These are phyloP conservation scores for Moelleriella libera DNA, from an alignment of 2,329 filamentous ascomycete genomes.

Conservation along the genomic window DNA sequence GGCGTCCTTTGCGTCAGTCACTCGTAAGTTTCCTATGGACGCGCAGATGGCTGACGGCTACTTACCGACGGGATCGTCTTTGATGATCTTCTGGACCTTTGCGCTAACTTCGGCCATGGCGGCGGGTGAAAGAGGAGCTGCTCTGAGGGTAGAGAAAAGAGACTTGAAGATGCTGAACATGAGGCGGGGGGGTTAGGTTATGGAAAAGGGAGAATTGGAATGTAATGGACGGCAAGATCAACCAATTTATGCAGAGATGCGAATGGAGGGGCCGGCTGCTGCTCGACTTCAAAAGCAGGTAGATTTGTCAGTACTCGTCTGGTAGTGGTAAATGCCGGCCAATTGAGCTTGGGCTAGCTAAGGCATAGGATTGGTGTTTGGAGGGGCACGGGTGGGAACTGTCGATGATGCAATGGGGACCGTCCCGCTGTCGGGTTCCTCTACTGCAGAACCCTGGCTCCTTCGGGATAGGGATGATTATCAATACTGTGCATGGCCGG, in stretches of 20 bases:
- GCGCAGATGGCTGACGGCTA: conserved; percentile 1
- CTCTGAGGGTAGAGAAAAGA: conserved; percentile 45
- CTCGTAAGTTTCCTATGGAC: neutral
- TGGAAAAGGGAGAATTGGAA: no score
- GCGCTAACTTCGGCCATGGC: conserved; percentile 71
- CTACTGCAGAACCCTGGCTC: no score
- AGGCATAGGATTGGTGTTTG: conserved; percentile 1
- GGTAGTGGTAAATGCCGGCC: no score
- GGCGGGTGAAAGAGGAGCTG: conserved; percentile 31
- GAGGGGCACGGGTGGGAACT: neutral
- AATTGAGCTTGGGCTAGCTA: neutral
- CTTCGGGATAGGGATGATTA: no score
- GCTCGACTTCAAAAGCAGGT: no score
- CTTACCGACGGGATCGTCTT: conserved; percentile 75
- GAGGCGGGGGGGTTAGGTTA: neutral
- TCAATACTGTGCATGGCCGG: no score
- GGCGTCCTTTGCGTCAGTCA: neutral
- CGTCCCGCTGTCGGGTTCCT: neutral
- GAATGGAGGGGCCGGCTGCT: no score
- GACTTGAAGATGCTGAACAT: conserved; percentile 54
- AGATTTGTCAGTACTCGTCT: no score
- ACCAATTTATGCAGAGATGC: no score
- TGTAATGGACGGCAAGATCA: no score
- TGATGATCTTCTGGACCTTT: conserved; percentile 76
- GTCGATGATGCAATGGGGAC: conserved; percentile 1